Conservation (phyloP, 1,284 basidiomycete genomes). For the Leccinum fallax region DNA sequence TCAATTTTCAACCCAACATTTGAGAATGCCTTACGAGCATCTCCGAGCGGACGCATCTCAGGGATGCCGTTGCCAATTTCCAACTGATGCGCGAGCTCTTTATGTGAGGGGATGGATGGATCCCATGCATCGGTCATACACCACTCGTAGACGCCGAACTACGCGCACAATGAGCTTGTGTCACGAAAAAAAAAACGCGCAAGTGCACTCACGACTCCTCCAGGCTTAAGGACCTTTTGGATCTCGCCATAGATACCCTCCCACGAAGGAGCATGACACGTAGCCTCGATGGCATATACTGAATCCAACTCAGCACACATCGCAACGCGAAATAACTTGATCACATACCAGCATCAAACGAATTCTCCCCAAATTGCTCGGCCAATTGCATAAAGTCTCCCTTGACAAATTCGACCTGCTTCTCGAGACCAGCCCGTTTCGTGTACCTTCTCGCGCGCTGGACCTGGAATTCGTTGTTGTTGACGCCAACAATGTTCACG, state of each 20-base stretch:
- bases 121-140: conserved; percentile 98
- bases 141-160: conserved; percentile 99
- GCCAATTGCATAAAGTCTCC: conserved; percentile 97
- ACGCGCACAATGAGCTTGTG: conserved; percentile 2
- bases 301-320: conserved; percentile 1
- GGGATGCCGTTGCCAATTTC: conserved; percentile 97
- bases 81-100: conserved; percentile 87
- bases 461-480: conserved; percentile 98
- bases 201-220: conserved; percentile 76
- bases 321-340: not conserved
- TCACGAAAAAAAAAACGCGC: not conserved
- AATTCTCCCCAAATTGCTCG: conserved; percentile 92
- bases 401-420: conserved; percentile 82
- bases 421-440: conserved; percentile 72
- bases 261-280: conserved; percentile 93
- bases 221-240: conserved; percentile 94
- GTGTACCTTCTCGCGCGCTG: conserved; percentile 87
- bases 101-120: conserved; percentile 84
- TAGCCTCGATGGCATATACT: conserved; percentile 98
- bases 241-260: conserved; percentile 97
- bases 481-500: conserved; percentile 85
- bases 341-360: conserved; percentile 87
- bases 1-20: conserved; percentile 89
- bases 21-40: conserved; percentile 79
- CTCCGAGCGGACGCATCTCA: conserved; percentile 86